A percentile compares a stretch with the other conserved stretches of the same genome.
Evolutionary conservation across 768 basidiomycete genomes (phyloP).

Genomic region (Boletellus sp.): DNA sequence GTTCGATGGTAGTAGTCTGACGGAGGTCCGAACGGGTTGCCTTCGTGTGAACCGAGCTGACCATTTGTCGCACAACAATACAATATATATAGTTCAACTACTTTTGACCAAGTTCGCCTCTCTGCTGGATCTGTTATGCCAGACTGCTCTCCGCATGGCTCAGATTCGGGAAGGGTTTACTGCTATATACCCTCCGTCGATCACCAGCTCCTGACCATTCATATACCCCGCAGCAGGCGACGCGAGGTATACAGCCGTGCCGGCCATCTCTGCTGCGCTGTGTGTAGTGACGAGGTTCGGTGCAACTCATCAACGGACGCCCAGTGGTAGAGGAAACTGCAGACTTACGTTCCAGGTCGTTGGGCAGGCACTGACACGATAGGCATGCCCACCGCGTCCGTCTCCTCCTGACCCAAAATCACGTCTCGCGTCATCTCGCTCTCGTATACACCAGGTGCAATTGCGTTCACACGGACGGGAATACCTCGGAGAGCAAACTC

Average conservation of each 20-base stretch:
- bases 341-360: constrained; percentile 64
- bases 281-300: constrained; percentile 2
- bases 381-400: constrained; percentile 56
- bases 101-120: no score
- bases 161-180: constrained; percentile 61
- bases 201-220: constrained; percentile 73
- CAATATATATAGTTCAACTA: no score
- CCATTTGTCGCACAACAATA: no score
- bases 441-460: constrained; percentile 73
- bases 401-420: constrained; percentile 43
- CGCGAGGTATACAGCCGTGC: constrained; percentile 70
- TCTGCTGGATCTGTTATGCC: neutral
- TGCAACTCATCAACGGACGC: neutral
- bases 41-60: no score
- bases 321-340: neutral
- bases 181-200: constrained; percentile 72
- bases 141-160: constrained; percentile 2
- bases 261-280: constrained; percentile 73
- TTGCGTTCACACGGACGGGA: constrained; percentile 67
- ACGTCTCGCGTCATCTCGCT: constrained; percentile 68
- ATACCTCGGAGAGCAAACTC: constrained; percentile 68
- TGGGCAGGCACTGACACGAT: constrained; percentile 58
- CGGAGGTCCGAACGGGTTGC: no score
- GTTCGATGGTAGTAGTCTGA: no score
- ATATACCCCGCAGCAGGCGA: constrained; percentile 71